Evolutionary conservation across 257 asterid genomes (phyloP).

Genomic region (Petunia secreta): DNA sequence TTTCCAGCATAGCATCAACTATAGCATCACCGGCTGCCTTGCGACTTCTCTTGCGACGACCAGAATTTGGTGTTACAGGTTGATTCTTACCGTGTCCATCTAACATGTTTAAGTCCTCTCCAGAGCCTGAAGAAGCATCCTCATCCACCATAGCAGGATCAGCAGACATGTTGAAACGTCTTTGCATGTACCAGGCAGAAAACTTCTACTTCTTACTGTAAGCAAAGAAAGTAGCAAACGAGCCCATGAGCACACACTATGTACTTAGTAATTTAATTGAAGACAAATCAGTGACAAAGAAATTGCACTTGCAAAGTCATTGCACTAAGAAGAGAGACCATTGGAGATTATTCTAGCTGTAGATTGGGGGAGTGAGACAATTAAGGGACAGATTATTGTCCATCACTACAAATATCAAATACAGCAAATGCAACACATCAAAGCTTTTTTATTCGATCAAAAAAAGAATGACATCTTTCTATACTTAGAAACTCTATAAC

Average conservation of each 20-base stretch:
- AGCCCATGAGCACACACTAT: conserved; percentile 25
- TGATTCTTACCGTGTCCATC: conserved; percentile 71
- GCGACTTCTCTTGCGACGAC: conserved; percentile 78
- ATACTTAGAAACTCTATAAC: background rate
- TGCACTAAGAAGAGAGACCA: background rate
- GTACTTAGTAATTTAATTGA: background rate
- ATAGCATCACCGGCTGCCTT: conserved; percentile 92
- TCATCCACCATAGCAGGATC: conserved; percentile 71
- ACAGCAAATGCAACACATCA: background rate
- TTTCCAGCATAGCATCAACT: conserved; percentile 94
- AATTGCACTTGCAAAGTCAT: background rate
- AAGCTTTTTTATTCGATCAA: background rate
- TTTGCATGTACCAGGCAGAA: conserved; percentile 44
- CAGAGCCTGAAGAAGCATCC: conserved; percentile 87
- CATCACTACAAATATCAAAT: background rate
- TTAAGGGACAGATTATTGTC: background rate
- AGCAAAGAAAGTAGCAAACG: conserved; percentile 37
- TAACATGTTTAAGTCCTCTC: conserved; percentile 73
- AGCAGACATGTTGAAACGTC: conserved; percentile 62
- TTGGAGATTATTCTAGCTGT: background rate
- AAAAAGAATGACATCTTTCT: background rate
- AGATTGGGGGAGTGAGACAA: background rate
- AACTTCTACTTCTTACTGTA: conserved; percentile 37
- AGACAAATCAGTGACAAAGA: background rate
- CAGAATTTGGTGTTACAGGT: conserved; percentile 54